Percentiles rank a stretch among this genome's conserved stretches.
Conservation (phyloP, 495 filamentous ascomycete genomes). For the Mycothermus thermophilus region DNA sequence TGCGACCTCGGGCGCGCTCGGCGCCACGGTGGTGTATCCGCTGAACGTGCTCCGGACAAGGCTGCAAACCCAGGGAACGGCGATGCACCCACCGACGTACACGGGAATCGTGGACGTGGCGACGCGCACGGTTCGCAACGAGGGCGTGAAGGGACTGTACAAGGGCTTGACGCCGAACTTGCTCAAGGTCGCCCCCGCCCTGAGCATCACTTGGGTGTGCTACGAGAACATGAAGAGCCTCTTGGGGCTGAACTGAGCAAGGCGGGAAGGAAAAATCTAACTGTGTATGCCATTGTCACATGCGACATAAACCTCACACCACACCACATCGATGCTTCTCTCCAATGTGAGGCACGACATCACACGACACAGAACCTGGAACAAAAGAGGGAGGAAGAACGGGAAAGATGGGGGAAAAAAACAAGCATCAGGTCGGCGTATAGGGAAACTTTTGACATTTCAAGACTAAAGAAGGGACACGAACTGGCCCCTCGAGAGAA, state of each 20-base stretch:
- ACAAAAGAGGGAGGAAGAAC: too few relatives aligned
- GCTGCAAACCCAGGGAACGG: conserved; percentile 88
- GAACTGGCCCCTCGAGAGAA: too few relatives aligned
- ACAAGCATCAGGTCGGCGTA: too few relatives aligned
- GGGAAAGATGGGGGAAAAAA: too few relatives aligned
- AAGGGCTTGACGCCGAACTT: conserved; percentile 92
- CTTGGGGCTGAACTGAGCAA: conserved; percentile 43
- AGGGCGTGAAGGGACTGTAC: conserved; percentile 80
- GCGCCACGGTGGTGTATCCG: conserved; percentile 88
- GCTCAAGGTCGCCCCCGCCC: conserved; percentile 89
- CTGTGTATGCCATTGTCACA: too few relatives aligned
- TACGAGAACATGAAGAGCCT: conserved; percentile 88
- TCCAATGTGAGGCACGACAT: too few relatives aligned
- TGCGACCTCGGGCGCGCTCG: conserved; percentile 78
- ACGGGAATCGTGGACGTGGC: conserved; percentile 78
- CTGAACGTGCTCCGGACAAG: conserved; percentile 89
- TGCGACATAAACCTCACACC: too few relatives aligned
- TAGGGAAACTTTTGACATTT: too few relatives aligned
- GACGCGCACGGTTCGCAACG: conserved; percentile 62
- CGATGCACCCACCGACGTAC: conserved; percentile 82
- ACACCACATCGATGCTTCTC: too few relatives aligned
- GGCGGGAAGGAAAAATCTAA: neutral
- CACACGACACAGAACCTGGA: too few relatives aligned
- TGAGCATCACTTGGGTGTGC: conserved; percentile 94
- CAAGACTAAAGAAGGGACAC: too few relatives aligned